Conservation (phyloP, 2,329 filamentous ascomycete species). For the Thelonectria rubi region DNA sequence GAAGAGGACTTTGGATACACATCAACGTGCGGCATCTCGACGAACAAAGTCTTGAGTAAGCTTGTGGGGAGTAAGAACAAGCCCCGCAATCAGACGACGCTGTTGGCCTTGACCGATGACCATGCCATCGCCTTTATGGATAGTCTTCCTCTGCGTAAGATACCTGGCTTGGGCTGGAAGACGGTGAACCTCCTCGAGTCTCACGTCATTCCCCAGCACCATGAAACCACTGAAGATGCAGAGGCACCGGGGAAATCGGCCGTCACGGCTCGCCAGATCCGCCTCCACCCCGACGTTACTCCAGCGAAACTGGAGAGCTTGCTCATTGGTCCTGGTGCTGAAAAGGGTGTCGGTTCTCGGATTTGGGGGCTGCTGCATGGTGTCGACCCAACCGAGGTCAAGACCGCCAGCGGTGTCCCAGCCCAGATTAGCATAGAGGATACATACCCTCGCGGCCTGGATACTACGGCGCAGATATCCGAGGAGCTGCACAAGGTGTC, state of each 20-base stretch:
- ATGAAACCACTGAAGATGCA: constrained; percentile 45
- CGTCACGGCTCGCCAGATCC: constrained; percentile 73
- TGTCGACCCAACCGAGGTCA: constrained; percentile 78
- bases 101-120: constrained; percentile 71
- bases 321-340: constrained; percentile 73
- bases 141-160: constrained; percentile 75
- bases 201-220: constrained; percentile 56
- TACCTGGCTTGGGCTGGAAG: constrained; percentile 88
- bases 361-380: constrained; percentile 86
- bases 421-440: constrained; percentile 95
- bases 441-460: constrained; percentile 76
- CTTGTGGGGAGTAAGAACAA: constrained; percentile 86
- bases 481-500: constrained; percentile 76
- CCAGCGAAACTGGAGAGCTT: constrained; percentile 72
- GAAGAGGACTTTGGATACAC: constrained; percentile 85
- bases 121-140: constrained; percentile 77
- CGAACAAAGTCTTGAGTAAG: constrained; percentile 87
- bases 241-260: constrained; percentile 47
- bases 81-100: constrained; percentile 85
- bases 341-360: constrained; percentile 75
- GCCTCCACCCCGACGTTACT: constrained; percentile 69
- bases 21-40: constrained; percentile 86
- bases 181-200: constrained; percentile 59
- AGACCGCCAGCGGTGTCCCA: constrained; percentile 75
- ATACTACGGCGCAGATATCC: constrained; percentile 69